Percentiles rank a stretch among this genome's conserved stretches.
Evolutionary conservation across 2,329 filamentous ascomycete genomes (phyloP).

Genomic region (Ceratocystis ficicola): DNA sequence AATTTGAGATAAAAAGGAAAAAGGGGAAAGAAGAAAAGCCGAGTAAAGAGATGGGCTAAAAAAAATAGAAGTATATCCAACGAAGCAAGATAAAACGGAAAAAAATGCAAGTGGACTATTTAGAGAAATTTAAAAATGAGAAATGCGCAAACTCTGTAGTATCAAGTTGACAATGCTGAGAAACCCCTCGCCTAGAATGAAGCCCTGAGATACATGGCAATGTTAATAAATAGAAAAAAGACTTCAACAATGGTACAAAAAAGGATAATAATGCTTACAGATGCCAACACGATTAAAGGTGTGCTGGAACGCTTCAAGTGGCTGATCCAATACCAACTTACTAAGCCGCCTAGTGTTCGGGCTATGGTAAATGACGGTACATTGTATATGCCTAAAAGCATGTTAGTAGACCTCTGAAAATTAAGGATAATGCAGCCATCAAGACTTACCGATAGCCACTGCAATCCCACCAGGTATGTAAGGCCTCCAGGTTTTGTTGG

Average conservation of each 20-base stretch:
- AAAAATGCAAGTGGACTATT: background rate
- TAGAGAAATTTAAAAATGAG: constrained; percentile 47
- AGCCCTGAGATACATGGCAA: constrained; percentile 40
- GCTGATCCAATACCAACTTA: constrained; percentile 65
- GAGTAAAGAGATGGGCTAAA: background rate
- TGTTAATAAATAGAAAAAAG: constrained; percentile 11
- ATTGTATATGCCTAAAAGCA: constrained; percentile 73
- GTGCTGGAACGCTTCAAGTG: constrained; percentile 47
- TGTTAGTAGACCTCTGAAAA: background rate
- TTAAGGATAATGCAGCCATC: background rate
- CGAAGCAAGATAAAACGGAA: background rate
- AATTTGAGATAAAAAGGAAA: constrained; percentile 28
- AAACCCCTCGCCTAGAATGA: constrained; percentile 86
- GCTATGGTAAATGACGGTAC: constrained; percentile 91
- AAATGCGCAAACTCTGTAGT: constrained; percentile 63
- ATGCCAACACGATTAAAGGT: constrained; percentile 76
- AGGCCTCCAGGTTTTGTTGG: constrained; percentile 52
- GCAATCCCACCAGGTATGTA: constrained; percentile 87
- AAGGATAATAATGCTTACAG: constrained; percentile 32
- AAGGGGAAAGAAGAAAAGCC: background rate
- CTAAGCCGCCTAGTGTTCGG: constrained; percentile 62
- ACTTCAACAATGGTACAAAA: constrained; percentile 18
- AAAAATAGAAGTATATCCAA: background rate
- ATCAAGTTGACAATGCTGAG: constrained; percentile 82
- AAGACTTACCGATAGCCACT: constrained; percentile 64